phyloP scores from a whole-genome alignment of 164 flowering plant genomes.

The Brasenia schreberi region DNA sequence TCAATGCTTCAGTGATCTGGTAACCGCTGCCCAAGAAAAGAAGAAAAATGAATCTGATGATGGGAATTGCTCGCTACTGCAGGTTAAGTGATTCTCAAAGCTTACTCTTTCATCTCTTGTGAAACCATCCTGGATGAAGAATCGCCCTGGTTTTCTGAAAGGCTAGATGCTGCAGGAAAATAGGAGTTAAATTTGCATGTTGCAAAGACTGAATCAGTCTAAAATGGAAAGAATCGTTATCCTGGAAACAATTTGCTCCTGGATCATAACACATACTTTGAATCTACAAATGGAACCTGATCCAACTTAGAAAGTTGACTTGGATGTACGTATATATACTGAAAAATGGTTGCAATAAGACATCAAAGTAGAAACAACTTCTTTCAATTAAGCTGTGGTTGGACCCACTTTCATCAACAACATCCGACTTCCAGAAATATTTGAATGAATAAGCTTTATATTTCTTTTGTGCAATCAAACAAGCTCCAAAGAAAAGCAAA shows the following conservation, averaged over 20 bases:
- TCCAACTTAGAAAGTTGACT: neutral
- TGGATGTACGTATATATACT: neutral
- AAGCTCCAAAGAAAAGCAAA: no score
- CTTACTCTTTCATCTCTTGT: conserved; percentile 82
- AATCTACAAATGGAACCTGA: neutral
- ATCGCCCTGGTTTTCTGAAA: conserved; percentile 60
- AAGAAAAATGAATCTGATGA: neutral
- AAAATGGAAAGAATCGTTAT: neutral
- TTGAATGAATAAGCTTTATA: no score
- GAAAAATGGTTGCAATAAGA: neutral
- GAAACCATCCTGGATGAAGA: conserved; percentile 44
- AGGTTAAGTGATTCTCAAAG: neutral
- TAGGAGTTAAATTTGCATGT: neutral
- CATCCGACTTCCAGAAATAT: no score
- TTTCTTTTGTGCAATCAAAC: no score
- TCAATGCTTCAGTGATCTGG: conserved; percentile 92
- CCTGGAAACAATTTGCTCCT: neutral
- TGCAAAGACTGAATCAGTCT: no score
- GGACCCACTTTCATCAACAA: no score
- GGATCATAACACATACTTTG: neutral
- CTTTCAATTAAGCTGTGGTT: no score
- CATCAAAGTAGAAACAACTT: no score
- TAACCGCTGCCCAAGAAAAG: conserved; percentile 35
- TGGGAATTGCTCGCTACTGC: neutral
- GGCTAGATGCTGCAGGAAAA: conserved; percentile 45